Evolutionary conservation across 768 basidiomycete genomes (phyloP), one percentile per base, ranked within the genome.

Genomic region (Amanita inopinata): DNA sequence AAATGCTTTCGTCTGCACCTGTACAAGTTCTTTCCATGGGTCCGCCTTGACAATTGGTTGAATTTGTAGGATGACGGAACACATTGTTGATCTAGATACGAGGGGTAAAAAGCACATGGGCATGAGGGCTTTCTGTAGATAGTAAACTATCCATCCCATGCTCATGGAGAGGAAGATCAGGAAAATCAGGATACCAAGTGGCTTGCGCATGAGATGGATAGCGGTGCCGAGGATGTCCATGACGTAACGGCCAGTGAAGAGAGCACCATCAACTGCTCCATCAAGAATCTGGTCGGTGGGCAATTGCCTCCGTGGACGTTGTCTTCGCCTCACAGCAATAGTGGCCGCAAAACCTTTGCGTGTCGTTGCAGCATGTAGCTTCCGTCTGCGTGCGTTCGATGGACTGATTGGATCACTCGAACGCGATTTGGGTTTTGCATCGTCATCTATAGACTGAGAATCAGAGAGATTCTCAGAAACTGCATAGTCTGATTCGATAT

Each of bases 31-130:
- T 1, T 78, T 74, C 56, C 77, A 87, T 14, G 50, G 43, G 38
- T 43, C 46, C 22, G 23, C 51, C 33, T 43, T 46, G 11, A 28
- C 23, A 5, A 35, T 34, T 2, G 14, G 35, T 18, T n/a, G 19
- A n/a, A 38, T 47, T n/a, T 41, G 19, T 22, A 37, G 46, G 8
- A 48, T 47, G 2, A 41, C 52, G 51, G n/a, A n/a, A n/a, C 80
- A 84, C 32, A 80, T 46, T 3, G 53, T 31, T 12, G 63, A 65
- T 32, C 58, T 65, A 5, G 74, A 76, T 23, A 85, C 55, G 11
- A 73, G 67, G 2, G 85, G 84, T 10, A 86, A 30, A 35, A 67
- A 58, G 57, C 84, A 87, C 1, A 84, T 36, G 0, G 84, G 83
- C 2, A 66, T 53, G 43, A 82, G 62, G 0, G 70, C 67, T 3